Evolutionary conservation across 2,329 filamentous ascomycete species (phyloP), one percentile per base, ranked within the genome.

Genomic region (Trichoderma afroharzianum): DNA sequence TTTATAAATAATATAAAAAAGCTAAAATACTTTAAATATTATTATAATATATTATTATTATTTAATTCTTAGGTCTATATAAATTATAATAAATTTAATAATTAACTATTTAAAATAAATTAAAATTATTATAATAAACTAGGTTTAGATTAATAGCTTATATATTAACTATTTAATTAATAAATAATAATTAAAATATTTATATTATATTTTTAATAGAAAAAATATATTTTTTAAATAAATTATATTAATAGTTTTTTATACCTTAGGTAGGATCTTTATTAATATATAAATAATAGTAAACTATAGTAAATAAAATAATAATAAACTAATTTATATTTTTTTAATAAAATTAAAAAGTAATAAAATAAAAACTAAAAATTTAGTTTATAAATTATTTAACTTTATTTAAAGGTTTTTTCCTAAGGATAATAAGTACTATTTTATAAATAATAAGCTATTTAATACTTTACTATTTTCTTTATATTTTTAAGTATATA

Each of bases 161-260:
- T 26, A 24, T 63, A 63, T 14, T 63, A 36, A 21, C 63, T 43
- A 61, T 72, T 36, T 15, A 43, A 39, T 39, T 36, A 15, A 2
- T 43, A 18, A 28, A 61, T 72, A 30, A 72, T 18, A 26, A 72
- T 32, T 15, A 72, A 53, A 18, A 72, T 47, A 28, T 72, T 68
- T 5, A 36, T 26, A 39, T 68, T 39, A 43, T 70, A 72, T 4
- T 36, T 53, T 32, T 61, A 15, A 28, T 36, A 33, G 18, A 64
- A 69, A 26, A 39, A 12, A 36, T 69, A 32, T 18, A 36, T 30
- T 72, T 72, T 36, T 32, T 72, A 6, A 9, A 50, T 33, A 72
- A 47, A 55, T 68, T 57, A 32, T 39, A 26, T 63, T 68, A 18
- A 11, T 39, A 36, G 30, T 71, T 72, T 58, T 24, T 18, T 28